These are phyloP conservation scores for Termitomyces sp. DNA, from an alignment of 768 basidiomycete species.

Conservation along the genomic window DNA sequence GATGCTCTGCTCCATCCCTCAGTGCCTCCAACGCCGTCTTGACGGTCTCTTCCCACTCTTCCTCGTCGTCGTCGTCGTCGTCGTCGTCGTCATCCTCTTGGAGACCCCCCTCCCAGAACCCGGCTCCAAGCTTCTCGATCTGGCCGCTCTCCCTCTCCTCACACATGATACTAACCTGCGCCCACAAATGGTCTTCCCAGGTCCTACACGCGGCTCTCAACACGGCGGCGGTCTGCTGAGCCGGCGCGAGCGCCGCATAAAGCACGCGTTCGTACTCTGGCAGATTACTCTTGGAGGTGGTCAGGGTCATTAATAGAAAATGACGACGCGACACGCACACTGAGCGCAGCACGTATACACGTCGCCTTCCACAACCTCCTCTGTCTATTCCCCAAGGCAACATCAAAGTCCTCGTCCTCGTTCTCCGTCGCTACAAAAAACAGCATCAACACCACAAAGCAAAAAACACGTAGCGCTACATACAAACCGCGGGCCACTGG, in stretches of 20 bases:
- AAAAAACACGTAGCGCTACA: slow-evolving; percentile 17
- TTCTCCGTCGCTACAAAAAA: slow-evolving; percentile 28
- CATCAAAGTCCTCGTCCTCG: slow-evolving; percentile 39
- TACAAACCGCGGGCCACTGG: slow-evolving; percentile 71
- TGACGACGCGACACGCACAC: slow-evolving; percentile 49
- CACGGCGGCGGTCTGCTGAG: slow-evolving; percentile 56
- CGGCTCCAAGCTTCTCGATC: slow-evolving; percentile 62
- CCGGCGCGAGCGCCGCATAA: slow-evolving; percentile 83
- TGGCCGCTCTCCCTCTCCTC: slow-evolving; percentile 77
- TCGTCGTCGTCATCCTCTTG: slow-evolving; percentile 32
- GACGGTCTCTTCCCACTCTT: slow-evolving; percentile 62
- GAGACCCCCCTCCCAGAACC: slow-evolving; percentile 77
- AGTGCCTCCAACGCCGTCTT: slow-evolving; percentile 52
- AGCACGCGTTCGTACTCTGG: slow-evolving; percentile 77
- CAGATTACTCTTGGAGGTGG: slow-evolving; percentile 38
- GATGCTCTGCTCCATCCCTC: slow-evolving; percentile 58
- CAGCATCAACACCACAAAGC: not conserved
- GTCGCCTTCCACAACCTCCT: slow-evolving; percentile 85
- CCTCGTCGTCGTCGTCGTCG: slow-evolving; percentile 53
- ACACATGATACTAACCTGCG: slow-evolving; percentile 74
- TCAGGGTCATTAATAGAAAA: not conserved
- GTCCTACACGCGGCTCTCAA: slow-evolving; percentile 76
- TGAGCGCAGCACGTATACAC: slow-evolving; percentile 76
- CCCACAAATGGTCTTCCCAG: slow-evolving; percentile 98
- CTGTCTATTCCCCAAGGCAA: slow-evolving; percentile 72